Evolutionary conservation across 1,284 basidiomycete genomes (phyloP).

Genomic region (Malassezia globosa): DNA sequence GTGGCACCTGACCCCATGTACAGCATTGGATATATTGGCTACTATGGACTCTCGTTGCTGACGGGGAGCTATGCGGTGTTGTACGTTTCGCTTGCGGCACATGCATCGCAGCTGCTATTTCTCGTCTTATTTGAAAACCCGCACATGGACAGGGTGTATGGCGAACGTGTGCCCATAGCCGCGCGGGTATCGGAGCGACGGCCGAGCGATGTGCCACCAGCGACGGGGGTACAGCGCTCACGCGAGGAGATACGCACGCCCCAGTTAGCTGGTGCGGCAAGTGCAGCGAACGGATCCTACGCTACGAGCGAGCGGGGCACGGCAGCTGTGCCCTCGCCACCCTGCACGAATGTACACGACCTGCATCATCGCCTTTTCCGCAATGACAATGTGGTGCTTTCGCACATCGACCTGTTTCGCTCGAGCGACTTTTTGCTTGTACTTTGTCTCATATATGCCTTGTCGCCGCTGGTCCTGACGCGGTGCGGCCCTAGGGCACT

Average conservation of each 20-base stretch:
- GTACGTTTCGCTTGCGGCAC: conserved; percentile 81
- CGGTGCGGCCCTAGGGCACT: conserved; percentile 27
- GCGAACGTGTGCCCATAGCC: conserved; percentile 32
- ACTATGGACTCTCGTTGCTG: conserved; percentile 86
- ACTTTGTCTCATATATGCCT: conserved; percentile 55
- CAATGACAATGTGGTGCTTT: conserved; percentile 69
- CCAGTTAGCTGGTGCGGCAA: conserved; percentile 7
- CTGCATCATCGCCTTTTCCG: conserved; percentile 80
- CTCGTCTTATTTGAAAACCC: conserved; percentile 94
- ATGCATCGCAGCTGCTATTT: conserved; percentile 91
- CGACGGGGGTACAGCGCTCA: too few relatives aligned
- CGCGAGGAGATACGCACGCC: conserved; percentile 10
- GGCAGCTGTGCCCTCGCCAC: not conserved
- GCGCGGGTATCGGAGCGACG: conserved; percentile 19
- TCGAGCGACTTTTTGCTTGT: conserved; percentile 60
- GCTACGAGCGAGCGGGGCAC: not conserved
- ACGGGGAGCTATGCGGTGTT: conserved; percentile 79
- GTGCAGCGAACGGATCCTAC: conserved; percentile 1
- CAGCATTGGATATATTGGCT: conserved; percentile 60
- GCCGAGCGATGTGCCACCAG: conserved; percentile 3
- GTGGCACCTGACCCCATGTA: conserved; percentile 81
- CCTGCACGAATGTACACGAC: conserved; percentile 57
- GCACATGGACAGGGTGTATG: conserved; percentile 53
- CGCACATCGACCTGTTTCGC: conserved; percentile 71
- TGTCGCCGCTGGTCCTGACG: conserved; percentile 47